Evolutionary conservation across 495 filamentous ascomycete genomes (phyloP), one percentile per base, ranked within the genome.

Genomic region (Xylaria intraflava): DNA sequence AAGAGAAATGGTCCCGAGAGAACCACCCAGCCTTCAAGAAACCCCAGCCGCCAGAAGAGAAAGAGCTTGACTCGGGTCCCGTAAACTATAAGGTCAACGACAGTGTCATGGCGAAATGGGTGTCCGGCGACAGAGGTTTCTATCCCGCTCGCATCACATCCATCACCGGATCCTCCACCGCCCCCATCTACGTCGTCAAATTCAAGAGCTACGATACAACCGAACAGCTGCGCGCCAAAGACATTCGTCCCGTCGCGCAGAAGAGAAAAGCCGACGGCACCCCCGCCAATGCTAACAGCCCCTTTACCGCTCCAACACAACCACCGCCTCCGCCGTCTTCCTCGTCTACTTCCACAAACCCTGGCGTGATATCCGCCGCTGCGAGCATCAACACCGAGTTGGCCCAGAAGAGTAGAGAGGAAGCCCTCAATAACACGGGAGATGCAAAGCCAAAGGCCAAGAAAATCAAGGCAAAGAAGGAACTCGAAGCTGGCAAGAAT

Each of bases 121-220:
- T 86, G 30, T 86, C 88, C 3, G 92, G 89, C 38, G 93, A 97
- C 67, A 88, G 88, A 62, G 77, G 79, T 7, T 95, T 91, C 77
- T 97, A 97, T 73, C 86, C 88, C 27, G 93, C 94, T 35, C 83
- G 88, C 53, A 94, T 98, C 70, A 93, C 87, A 16, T 90, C 87
- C 27, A 91, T 95, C 58, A 96, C 91, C 33, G 93, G 93, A 56
- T 93, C 89, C 4, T 84, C 85, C 17, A 86, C 82, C 48, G 85
- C 86, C 30, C 94, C 92, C 14, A 84, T 96, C 46, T 98, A 96
- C 66, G 84, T 87, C 45, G 92, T 98, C 56, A 92, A 85, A 46
- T 98, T 97, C 77, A 90, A 92, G 70, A 85, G 78, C 50, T 96
- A 97, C 64, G 80, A 83, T 55, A 90, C 82, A 14, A 89, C 89